Evolutionary conservation across 306 rosid genomes (phyloP).

Genomic region (Malus sieversii): DNA sequence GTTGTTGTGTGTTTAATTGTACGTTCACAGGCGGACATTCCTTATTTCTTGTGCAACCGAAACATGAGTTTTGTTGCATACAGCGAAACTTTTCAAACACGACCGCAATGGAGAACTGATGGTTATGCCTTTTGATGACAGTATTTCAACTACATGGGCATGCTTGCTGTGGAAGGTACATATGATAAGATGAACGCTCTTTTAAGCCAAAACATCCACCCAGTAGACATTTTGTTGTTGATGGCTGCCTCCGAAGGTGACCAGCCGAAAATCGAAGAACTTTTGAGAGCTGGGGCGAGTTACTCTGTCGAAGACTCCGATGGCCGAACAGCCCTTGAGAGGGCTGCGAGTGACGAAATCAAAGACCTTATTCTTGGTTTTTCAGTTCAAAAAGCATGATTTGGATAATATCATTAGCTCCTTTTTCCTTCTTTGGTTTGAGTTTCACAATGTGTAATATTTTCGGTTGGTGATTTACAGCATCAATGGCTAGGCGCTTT

Average conservation of each 20-base stretch:
- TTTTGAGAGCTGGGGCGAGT: constrained; percentile 82
- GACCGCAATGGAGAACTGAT: background rate
- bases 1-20: background rate
- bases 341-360: constrained; percentile 52
- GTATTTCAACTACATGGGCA: constrained; percentile 99
- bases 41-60: background rate
- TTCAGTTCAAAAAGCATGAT: constrained; percentile 61
- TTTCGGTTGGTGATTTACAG: background rate
- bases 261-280: constrained; percentile 86
- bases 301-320: constrained; percentile 57
- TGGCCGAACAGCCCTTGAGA: constrained; percentile 73
- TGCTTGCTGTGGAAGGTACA: constrained; percentile 94
- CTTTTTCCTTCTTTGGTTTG: background rate
- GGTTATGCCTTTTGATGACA: constrained; percentile 18
- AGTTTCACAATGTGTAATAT: background rate
- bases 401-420: background rate
- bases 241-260: constrained; percentile 88
- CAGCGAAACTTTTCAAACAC: background rate
- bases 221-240: constrained; percentile 74
- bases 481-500: background rate
- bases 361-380: constrained; percentile 69
- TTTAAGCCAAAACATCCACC: constrained; percentile 68
- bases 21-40: no score
- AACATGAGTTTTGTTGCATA: background rate
- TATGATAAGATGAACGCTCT: constrained; percentile 93